Conservation (phyloP, 192 early-diverging fungal species). For the Linnemannia schmuckeri region DNA sequence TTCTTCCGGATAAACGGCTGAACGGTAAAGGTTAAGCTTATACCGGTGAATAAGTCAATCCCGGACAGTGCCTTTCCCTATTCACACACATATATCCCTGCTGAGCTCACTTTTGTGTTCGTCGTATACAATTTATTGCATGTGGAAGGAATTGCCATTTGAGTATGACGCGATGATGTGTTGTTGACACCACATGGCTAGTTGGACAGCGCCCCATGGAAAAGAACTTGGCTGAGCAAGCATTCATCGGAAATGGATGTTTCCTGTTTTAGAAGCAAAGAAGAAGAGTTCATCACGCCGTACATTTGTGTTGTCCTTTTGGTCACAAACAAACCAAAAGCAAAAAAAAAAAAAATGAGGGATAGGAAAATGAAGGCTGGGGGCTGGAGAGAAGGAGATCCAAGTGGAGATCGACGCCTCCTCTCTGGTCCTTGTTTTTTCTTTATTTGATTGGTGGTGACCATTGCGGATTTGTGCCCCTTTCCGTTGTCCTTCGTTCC, state of each 20-base stretch:
- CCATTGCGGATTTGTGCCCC: not conserved
- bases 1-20: not conserved
- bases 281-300: not conserved
- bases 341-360: not conserved
- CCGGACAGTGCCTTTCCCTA: not conserved
- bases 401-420: not conserved
- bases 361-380: not conserved
- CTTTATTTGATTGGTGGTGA: not conserved
- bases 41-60: too few relatives aligned
- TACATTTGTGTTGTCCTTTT: not conserved
- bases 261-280: not conserved
- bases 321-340: not conserved
- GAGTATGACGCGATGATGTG: not conserved
- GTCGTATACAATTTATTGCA: not conserved
- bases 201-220: not conserved
- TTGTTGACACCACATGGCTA: not conserved
- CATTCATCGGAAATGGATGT: not conserved
- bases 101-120: not conserved
- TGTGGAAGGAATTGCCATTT: not conserved
- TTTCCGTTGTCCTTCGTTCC: not conserved
- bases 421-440: not conserved
- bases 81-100: not conserved
- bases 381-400: not conserved
- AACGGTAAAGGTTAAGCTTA: not conserved
- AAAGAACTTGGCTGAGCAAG: not conserved